These are phyloP conservation scores for Ustilago loliicola DNA, from an alignment of 1,284 basidiomycete species.

Conservation along the genomic window DNA sequence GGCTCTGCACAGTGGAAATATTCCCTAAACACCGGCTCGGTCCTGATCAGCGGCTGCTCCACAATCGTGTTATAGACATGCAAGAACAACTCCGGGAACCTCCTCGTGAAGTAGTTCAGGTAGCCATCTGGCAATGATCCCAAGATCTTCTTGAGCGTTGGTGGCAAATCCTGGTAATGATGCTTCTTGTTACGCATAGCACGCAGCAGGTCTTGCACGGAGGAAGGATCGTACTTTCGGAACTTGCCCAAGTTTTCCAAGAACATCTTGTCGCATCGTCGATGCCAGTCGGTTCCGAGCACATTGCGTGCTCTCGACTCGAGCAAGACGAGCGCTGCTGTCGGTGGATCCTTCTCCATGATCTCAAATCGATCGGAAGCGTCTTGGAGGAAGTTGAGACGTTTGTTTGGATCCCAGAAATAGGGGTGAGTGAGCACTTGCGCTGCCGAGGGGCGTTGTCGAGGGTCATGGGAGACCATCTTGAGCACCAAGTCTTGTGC, in stretches of 20 bases:
- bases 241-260: slow-evolving; percentile 94
- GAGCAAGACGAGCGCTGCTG: slow-evolving; percentile 80
- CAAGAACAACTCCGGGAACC: slow-evolving; percentile 91
- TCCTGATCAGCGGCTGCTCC: slow-evolving; percentile 60
- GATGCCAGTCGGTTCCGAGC: slow-evolving; percentile 82
- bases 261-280: slow-evolving; percentile 86
- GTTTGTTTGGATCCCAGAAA: slow-evolving; percentile 91
- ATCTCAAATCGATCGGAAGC: slow-evolving; percentile 97
- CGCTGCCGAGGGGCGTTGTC: slow-evolving; percentile 83
- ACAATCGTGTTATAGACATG: slow-evolving; percentile 88
- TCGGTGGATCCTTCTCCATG: slow-evolving; percentile 85
- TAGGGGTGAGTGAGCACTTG: slow-evolving; percentile 91
- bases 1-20: slow-evolving; percentile 59
- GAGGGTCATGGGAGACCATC: slow-evolving; percentile 62
- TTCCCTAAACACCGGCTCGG: slow-evolving; percentile 58
- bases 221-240: slow-evolving; percentile 90
- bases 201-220: slow-evolving; percentile 89
- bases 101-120: slow-evolving; percentile 88
- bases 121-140: slow-evolving; percentile 93
- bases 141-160: slow-evolving; percentile 85
- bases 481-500: slow-evolving; percentile 64
- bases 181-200: slow-evolving; percentile 99
- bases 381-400: slow-evolving; percentile 93
- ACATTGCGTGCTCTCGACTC: slow-evolving; percentile 74
- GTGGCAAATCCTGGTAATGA: slow-evolving; percentile 95